Evolutionary conservation across 2,329 filamentous ascomycete genomes (phyloP), one percentile per base, ranked within the genome.

Genomic region (Alternaria postmessia): DNA sequence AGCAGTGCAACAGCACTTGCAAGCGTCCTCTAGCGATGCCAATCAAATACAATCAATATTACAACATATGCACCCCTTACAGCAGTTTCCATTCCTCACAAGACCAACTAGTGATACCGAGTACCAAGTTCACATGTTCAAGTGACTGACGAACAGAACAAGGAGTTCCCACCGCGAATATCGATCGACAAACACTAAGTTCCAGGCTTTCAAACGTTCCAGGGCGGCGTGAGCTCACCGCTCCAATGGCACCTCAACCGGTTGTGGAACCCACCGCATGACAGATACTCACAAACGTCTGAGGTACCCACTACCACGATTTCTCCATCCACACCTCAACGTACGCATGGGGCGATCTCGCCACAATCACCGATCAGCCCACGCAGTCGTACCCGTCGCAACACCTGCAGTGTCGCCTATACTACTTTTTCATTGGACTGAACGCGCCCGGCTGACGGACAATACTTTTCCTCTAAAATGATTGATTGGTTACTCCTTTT

Each of bases 321-420:
- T 20, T 49, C 60, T 48, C 55, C 47, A 36, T 43, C 60, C 44
- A 52, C 60, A 59, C 52, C 52, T 51, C 42, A 55, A 48, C 41
- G 38, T 34, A 48, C 39, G 54, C 49, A 44, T 30, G 36, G 41
- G 26, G 42, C 62, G 62, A 64, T 64, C 59, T 49, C 47, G 54
- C 42, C 51, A 42, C 39, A 43, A 49, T 48, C 46, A 52, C 54
- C 62, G 62, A 62, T 62, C 52, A 39, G 48, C 30, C 32, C 44
- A 51, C 28, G 46, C 51, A 56, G 49, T 63, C 51, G 36, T 56
- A 51, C 28, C 59, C 59, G 54, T 64, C 55, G 49, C 59, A 59
- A 58, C 48, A 56, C 32, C 62, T 62, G 62, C 62, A 64, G 36
- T 24, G 52, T 57, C 62, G 59, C 46, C 59, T 54, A 53, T n/a